Conservation (phyloP, 257 asterid genomes). For the Solanum sejunctum region DNA sequence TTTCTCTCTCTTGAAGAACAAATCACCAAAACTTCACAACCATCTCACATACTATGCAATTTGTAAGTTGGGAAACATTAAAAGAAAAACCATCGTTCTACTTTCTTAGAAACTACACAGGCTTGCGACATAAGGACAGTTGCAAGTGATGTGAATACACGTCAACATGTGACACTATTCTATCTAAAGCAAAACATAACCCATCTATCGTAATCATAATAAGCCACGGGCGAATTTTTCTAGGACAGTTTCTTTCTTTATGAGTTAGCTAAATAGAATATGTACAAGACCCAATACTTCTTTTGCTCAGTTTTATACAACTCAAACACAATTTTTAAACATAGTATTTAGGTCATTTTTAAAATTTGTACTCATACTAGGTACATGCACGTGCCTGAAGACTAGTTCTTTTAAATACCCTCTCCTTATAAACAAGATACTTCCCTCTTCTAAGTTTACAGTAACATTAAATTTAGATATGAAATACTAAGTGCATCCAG, state of each 20-base stretch:
- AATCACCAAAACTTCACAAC: not conserved
- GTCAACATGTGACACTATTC: not conserved
- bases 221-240: not conserved
- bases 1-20: not conserved
- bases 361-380: not conserved
- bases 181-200: not conserved
- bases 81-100: not conserved
- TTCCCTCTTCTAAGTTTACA: not conserved
- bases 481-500: not conserved
- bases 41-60: not conserved
- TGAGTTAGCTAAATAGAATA: not conserved
- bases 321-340: not conserved
- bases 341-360: not conserved
- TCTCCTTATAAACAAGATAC: not conserved
- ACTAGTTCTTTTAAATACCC: not conserved
- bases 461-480: not conserved
- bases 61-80: not conserved
- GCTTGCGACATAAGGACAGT: not conserved
- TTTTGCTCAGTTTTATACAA: not conserved
- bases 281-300: not conserved
- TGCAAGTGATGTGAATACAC: not conserved
- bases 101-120: not conserved
- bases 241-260: not conserved
- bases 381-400: not conserved
- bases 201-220: not conserved